Percentiles rank a stretch among this genome's conserved stretches.
Conservation (phyloP, 2,329 filamentous ascomycete genomes). For the Boeremia lycopersici region DNA sequence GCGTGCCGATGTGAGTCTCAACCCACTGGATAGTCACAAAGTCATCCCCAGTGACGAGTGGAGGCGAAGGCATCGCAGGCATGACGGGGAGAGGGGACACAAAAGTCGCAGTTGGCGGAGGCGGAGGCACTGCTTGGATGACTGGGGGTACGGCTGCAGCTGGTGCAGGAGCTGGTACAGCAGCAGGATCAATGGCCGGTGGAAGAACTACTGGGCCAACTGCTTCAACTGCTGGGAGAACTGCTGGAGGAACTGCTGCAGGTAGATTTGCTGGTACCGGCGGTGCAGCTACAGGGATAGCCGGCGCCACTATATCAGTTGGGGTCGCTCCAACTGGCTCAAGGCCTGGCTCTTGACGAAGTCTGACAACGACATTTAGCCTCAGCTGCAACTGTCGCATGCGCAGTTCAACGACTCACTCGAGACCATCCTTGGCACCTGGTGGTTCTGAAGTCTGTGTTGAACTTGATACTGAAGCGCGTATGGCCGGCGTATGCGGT, state of each 20-base stretch:
- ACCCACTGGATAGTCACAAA: slow-evolving; percentile 43
- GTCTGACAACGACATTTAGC: slow-evolving; percentile 7
- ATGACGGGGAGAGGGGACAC: slow-evolving; percentile 1
- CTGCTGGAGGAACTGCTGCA: slow-evolving; percentile 5
- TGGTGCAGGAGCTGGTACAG: slow-evolving; percentile 7
- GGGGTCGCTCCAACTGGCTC: slow-evolving; percentile 6
- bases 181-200: background rate
- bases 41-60: slow-evolving; percentile 15
- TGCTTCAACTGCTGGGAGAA: background rate
- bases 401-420: background rate
- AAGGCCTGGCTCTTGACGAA: slow-evolving; percentile 19
- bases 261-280: slow-evolving; percentile 2
- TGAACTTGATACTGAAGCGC: background rate
- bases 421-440: background rate
- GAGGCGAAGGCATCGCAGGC: background rate
- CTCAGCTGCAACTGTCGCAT: no score
- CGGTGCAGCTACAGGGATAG: background rate
- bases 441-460: background rate
- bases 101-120: background rate
- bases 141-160: slow-evolving; percentile 1
- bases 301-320: background rate
- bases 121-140: slow-evolving; percentile 9
- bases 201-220: background rate
- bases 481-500: background rate
- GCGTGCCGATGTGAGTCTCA: slow-evolving; percentile 36